Percentiles rank a stretch among this genome's conserved stretches.
Conservation (phyloP, 345 rosid genomes). For the Eucalyptus urophylla region DNA sequence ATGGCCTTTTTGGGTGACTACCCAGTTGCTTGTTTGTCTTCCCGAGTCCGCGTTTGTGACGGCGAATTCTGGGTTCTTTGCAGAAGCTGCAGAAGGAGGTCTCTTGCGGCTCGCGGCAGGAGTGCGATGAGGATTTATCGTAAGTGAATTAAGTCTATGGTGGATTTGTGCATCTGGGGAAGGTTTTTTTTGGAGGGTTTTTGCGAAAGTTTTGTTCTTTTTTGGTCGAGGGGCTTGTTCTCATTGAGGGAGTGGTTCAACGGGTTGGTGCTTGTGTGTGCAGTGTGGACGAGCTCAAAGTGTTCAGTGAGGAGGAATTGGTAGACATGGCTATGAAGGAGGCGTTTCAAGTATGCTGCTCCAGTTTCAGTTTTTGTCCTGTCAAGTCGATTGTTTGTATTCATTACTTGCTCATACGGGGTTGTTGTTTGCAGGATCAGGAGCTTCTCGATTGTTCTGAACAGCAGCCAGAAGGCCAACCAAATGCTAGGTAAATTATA, state of each 20-base stretch:
- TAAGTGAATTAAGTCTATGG: not conserved
- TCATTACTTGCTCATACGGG: not conserved
- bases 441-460: not conserved
- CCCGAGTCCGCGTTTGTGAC: not conserved
- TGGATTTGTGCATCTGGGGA: not conserved
- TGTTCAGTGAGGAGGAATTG: constrained; percentile 35
- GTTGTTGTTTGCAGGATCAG: constrained; percentile 2
- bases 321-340: constrained; percentile 48
- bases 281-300: constrained; percentile 50
- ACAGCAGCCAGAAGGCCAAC: not conserved
- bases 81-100: constrained; percentile 26
- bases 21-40: not conserved
- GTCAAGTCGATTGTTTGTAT: not conserved
- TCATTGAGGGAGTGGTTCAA: not conserved
- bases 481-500: not conserved
- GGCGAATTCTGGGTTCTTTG: not conserved
- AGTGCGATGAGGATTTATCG: constrained; percentile 19
- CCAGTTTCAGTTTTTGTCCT: not conserved
- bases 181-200: not conserved
- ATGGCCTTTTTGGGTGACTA: not conserved
- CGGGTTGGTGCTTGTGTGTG: not conserved
- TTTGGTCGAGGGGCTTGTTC: not conserved
- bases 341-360: constrained; percentile 16
- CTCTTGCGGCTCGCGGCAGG: constrained; percentile 1
- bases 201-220: not conserved